A percentile compares a stretch with the other conserved stretches of the same genome.
Conservation (phyloP, 2,329 filamentous ascomycete species). For the Ceratocystis cacaofunesta region DNA sequence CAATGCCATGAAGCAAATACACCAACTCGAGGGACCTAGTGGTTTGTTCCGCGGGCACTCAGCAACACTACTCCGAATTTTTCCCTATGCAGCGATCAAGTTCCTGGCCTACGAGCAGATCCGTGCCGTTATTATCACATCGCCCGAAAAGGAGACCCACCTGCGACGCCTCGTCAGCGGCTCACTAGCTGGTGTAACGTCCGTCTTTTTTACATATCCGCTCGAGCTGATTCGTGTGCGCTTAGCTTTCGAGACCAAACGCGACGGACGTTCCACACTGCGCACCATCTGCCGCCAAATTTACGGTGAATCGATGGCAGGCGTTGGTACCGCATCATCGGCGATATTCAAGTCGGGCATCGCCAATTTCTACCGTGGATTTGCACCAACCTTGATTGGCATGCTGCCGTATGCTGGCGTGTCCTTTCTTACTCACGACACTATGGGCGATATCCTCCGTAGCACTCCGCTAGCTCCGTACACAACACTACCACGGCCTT, state of each 20-base stretch:
- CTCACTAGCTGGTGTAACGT: slow-evolving; percentile 66
- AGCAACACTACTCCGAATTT: slow-evolving; percentile 83
- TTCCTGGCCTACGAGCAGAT: slow-evolving; percentile 97
- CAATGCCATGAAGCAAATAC: slow-evolving; percentile 74
- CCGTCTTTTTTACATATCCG: slow-evolving; percentile 92
- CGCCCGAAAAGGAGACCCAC: slow-evolving; percentile 61
- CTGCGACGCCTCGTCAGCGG: slow-evolving; percentile 60
- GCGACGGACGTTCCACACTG: slow-evolving; percentile 53
- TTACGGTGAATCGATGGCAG: slow-evolving; percentile 54
- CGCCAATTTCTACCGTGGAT: slow-evolving; percentile 88
- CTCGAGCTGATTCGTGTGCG: slow-evolving; percentile 86
- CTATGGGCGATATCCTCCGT: slow-evolving; percentile 69
- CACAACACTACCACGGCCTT: slow-evolving; percentile 56
- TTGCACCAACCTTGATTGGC: slow-evolving; percentile 74
- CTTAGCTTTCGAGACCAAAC: slow-evolving; percentile 84
- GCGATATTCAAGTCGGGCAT: slow-evolving; percentile 45
- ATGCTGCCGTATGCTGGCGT: slow-evolving; percentile 96
- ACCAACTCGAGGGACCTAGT: slow-evolving; percentile 51
- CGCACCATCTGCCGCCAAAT: slow-evolving; percentile 70
- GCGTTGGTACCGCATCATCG: slow-evolving; percentile 20
- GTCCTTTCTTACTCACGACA: slow-evolving; percentile 91
- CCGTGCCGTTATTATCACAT: slow-evolving; percentile 59
- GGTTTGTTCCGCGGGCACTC: slow-evolving; percentile 91
- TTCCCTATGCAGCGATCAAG: slow-evolving; percentile 95
- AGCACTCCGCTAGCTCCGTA: slow-evolving; percentile 50